Conservation (phyloP, 257 asterid species). For the Primulina huaijiensis region DNA sequence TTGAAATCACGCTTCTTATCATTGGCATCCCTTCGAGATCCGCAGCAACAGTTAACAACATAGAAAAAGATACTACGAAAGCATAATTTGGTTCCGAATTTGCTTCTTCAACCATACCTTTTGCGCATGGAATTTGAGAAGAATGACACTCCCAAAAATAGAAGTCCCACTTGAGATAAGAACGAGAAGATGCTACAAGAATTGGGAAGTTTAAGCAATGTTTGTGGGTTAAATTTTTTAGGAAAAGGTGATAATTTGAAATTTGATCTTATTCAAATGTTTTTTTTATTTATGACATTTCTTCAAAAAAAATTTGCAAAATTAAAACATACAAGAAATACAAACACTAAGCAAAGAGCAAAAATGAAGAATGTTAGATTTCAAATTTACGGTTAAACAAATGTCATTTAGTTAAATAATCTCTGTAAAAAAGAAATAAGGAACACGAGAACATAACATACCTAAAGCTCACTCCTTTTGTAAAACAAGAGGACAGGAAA, state of each 20-base stretch:
- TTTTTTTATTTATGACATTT: no score
- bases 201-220: not conserved
- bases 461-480: conserved; percentile 68
- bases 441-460: conserved; percentile 24
- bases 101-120: conserved; percentile 43
- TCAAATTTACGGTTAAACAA: no score
- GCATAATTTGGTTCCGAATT: not conserved
- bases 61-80: not conserved
- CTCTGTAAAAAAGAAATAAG: not conserved
- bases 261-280: no score
- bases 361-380: no score
- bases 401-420: no score
- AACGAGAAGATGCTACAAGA: conserved; percentile 73
- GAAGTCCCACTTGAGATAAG: conserved; percentile 73
- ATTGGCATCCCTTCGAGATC: conserved; percentile 39
- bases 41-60: conserved; percentile 16
- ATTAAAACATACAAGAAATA: no score
- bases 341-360: no score
- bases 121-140: conserved; percentile 63
- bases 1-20: conserved; percentile 43
- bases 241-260: no score
- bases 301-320: no score
- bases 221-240: not conserved
- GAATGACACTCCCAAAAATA: conserved; percentile 67
- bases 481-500: conserved; percentile 77